Base-by-base conservation (phyloP, 2,329 filamentous ascomycete genomes). In the Trichophyton rubrum region DNA sequence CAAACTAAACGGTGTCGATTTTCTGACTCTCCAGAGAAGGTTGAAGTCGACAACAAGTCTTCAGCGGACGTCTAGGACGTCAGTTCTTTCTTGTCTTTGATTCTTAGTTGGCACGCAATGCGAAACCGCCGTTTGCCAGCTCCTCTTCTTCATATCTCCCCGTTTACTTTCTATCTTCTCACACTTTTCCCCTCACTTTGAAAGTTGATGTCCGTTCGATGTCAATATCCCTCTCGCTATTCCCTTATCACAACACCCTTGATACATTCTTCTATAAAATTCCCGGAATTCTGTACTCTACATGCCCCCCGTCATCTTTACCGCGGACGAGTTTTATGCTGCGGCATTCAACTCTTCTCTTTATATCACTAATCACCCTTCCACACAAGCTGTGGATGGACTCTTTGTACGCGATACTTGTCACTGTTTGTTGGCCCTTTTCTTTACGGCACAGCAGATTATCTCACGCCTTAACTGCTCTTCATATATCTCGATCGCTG, bases 1-100 rank as follows among this genome's bases (percentile, higher is more conserved):
- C 71, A 74, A 30, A 75, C 80, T 62, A 84, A 83, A 73, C 80
- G 78, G 69, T 80, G 81, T 71, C 77, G 79, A 60, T 72, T 84
- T 60, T 79, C 80, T 13, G 55, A 57, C n/a, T 40, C 33, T 41
- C 41, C 22, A 11, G 40, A 41, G 22, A 57, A 43, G 40, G 30
- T 24, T 24, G 35, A 41, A 15, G 3, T 41, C 13, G 22, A 22
- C 57, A 47, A 45, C 57, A 47, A 61, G 45, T 38, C 51, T 35
- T n/a, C 30, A 11, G 49, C 49, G n/a, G 49, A 55, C 24, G 49
- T 55, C 49, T 55, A 55, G 45, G 45, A 49, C 45, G 45, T 49
- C 45, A 22, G 45, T 49, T 49, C 45, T 49, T 30, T 49, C 45
- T 49, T 49, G 45, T 49, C 9, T 49, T 43, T 49, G 45, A 49